Evolutionary conservation across 78 protist species (phyloP).

Genomic region (Dictyostelium brefeldianum): DNA sequence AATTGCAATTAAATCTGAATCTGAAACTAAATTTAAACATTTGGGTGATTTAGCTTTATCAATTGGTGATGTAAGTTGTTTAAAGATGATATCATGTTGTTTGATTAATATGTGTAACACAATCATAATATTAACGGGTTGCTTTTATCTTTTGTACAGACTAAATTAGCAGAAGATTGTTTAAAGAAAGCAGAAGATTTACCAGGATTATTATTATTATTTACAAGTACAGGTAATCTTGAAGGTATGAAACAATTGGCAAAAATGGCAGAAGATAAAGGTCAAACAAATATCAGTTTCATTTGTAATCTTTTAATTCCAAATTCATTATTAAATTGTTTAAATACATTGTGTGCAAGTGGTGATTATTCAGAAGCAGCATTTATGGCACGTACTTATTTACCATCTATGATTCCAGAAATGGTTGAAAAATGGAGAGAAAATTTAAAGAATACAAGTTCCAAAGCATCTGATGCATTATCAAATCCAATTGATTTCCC

Average conservation of each 20-base stretch:
- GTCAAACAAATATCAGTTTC: conserved; percentile 87
- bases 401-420: conserved; percentile 62
- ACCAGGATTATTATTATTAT: conserved; percentile 91
- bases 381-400: conserved; percentile 95
- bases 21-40: conserved; percentile 89
- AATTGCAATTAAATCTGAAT: conserved; percentile 82
- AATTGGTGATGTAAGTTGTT: conserved; percentile 21
- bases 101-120: too few species aligned
- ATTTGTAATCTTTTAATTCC: conserved; percentile 50
- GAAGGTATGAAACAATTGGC: conserved; percentile 71
- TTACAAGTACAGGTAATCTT: conserved; percentile 77
- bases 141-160: neutral
- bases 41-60: conserved; percentile 94
- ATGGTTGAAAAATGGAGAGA: conserved; percentile 75
- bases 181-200: conserved; percentile 88
- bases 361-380: conserved; percentile 95
- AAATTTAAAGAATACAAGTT: conserved; percentile 42
- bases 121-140: too few species aligned
- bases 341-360: conserved; percentile 82
- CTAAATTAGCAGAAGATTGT: conserved; percentile 92
- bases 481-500: conserved; percentile 82
- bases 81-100: too few species aligned
- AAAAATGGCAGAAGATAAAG: conserved; percentile 39
- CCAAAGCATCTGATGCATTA: conserved; percentile 74
- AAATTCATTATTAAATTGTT: conserved; percentile 80